These are phyloP conservation scores for Spatholobus suberectus DNA, from an alignment of 306 rosid genomes.

Conservation along the genomic window DNA sequence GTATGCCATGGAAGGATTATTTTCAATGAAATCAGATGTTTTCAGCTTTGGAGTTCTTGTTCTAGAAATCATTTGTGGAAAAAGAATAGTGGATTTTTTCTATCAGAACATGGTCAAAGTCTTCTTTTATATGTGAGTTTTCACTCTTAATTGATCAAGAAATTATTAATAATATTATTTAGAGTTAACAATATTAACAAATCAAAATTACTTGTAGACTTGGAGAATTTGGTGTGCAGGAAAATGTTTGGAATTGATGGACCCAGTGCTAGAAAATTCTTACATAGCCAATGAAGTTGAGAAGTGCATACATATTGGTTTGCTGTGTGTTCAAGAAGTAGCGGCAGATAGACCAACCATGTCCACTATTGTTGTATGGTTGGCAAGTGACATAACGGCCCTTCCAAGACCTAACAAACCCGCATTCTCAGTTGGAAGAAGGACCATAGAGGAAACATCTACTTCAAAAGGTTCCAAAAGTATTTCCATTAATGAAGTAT, in stretches of 20 bases:
- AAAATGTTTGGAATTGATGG: constrained; percentile 45
- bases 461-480: neutral
- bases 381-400: constrained; percentile 38
- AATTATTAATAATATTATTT: neutral
- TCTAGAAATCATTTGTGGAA: neutral
- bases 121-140: constrained; percentile 8
- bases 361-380: constrained; percentile 43
- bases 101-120: neutral
- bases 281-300: constrained; percentile 18
- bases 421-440: constrained; percentile 38
- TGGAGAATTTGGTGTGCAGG: constrained; percentile 55
- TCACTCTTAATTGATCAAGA: neutral
- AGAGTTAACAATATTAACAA: neutral
- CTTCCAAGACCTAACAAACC: constrained; percentile 49
- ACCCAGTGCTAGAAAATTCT: constrained; percentile 39
- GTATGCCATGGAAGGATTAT: neutral
- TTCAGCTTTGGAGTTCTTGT: constrained; percentile 14
- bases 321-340: constrained; percentile 54
- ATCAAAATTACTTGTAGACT: constrained; percentile 34
- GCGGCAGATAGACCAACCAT: constrained; percentile 54
- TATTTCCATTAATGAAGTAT: constrained; percentile 21
- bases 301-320: constrained; percentile 49
- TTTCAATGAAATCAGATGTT: constrained; percentile 8
- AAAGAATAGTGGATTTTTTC: neutral
- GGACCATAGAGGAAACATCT: neutral